A percentile compares a stretch with the other conserved stretches of the same genome.
Conservation (phyloP, 1,139 yeast genomes). For the Lodderomyces oxycetoniae region DNA sequence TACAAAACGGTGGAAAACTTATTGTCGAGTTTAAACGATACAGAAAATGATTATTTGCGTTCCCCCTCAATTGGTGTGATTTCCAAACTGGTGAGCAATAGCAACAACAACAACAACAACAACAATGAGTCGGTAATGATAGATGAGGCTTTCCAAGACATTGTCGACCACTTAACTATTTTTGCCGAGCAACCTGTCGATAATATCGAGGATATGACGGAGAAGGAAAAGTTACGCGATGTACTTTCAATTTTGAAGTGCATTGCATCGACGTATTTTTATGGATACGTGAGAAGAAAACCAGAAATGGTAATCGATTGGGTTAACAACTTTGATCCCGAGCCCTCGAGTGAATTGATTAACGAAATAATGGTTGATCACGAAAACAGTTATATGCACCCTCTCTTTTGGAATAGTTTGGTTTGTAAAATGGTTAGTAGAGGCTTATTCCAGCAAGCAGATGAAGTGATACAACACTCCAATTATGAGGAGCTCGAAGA, state of each 20-base stretch:
- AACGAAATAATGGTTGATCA: conserved; percentile 40
- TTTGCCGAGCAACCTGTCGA: not conserved
- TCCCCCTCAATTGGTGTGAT: conserved; percentile 33
- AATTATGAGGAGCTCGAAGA: conserved; percentile 35
- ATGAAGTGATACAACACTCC: conserved; percentile 40
- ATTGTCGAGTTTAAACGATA: conserved; percentile 3
- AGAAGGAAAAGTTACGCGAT: conserved; percentile 8
- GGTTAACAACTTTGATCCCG: conserved; percentile 63
- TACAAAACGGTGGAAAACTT: conserved; percentile 34
- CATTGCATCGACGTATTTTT: conserved; percentile 50
- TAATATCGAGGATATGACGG: not conserved
- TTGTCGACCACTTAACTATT: conserved; percentile 17
- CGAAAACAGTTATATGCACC: conserved; percentile 48
- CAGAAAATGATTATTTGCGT: not conserved
- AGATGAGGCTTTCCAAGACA: conserved; percentile 25
- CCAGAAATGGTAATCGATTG: conserved; percentile 51
- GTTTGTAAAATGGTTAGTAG: conserved; percentile 54
- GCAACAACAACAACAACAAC: conserved; percentile 14
- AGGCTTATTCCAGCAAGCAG: conserved; percentile 58
- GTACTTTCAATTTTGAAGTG: conserved; percentile 52
- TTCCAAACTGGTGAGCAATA: conserved; percentile 14
- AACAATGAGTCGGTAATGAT: conserved; percentile 13
- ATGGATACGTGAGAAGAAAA: conserved; percentile 33
- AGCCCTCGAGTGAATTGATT: conserved; percentile 50
- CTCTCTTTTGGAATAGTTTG: conserved; percentile 60